Percentiles rank a stretch among this genome's conserved stretches.
phyloP scores from a whole-genome alignment of 768 basidiomycete genomes.

The Pisolithus orientalis region DNA sequence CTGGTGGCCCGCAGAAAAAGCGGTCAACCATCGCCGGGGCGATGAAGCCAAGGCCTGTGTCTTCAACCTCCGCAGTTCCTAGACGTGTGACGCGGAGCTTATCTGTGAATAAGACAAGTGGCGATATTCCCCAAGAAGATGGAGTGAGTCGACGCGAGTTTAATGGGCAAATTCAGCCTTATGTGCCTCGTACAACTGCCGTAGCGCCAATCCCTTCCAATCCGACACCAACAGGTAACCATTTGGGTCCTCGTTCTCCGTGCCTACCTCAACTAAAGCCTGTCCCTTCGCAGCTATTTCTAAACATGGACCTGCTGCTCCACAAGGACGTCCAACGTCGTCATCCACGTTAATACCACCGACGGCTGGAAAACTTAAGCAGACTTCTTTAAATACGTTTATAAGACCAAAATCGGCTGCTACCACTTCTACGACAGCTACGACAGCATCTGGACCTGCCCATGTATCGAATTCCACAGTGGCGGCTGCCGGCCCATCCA shows the following conservation, averaged over 20 bases:
- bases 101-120: conserved; percentile 19
- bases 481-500: conserved; percentile 4
- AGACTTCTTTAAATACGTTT: conserved; percentile 19
- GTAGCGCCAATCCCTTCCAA: neutral
- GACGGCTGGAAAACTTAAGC: conserved; percentile 16
- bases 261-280: neutral
- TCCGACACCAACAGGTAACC: too few species aligned
- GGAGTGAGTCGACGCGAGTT: neutral
- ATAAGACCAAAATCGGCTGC: conserved; percentile 9
- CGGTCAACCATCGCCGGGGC: conserved; percentile 2
- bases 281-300: neutral
- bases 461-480: conserved; percentile 5
- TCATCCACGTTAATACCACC: conserved; percentile 10
- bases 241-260: neutral
- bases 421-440: neutral
- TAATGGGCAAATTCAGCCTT: neutral
- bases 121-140: neutral
- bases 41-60: conserved; percentile 15
- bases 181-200: neutral
- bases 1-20: neutral
- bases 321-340: conserved; percentile 2
- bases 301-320: neutral
- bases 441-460: neutral
- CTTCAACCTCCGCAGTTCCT: conserved; percentile 5
- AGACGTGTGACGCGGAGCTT: conserved; percentile 24